Conservation (phyloP, 257 asterid species). For the Ehretia macrophylla region DNA sequence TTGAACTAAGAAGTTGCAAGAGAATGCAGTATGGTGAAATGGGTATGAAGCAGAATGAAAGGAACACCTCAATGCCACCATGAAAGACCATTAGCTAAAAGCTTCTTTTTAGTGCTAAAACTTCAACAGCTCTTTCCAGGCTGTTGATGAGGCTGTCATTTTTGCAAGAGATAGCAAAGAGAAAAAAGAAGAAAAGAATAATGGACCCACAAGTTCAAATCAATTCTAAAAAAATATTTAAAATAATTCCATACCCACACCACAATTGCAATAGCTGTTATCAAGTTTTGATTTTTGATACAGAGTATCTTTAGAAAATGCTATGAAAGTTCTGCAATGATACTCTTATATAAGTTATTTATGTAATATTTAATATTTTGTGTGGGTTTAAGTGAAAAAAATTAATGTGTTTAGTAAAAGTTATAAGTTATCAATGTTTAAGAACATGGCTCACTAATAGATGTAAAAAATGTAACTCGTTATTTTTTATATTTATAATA, state of each 20-base stretch:
- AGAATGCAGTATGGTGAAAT: constrained; percentile 10
- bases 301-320: constrained; percentile 24
- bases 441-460: too few relatives aligned
- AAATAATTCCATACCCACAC: constrained; percentile 7
- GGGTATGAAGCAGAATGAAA: constrained; percentile 18
- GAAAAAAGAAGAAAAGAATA: constrained; percentile 4
- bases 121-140: constrained; percentile 44
- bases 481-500: too few relatives aligned
- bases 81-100: constrained; percentile 12
- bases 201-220: constrained; percentile 41
- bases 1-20: constrained; percentile 6
- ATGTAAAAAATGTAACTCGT: too few relatives aligned
- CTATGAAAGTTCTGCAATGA: constrained; percentile 26
- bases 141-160: constrained; percentile 43
- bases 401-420: too few relatives aligned
- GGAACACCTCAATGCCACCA: constrained; percentile 15
- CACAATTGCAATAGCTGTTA: constrained; percentile 43
- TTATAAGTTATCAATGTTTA: too few relatives aligned
- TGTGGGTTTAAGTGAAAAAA: too few relatives aligned
- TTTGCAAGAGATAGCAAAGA: constrained; percentile 43
- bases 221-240: constrained; percentile 12
- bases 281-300: constrained; percentile 25
- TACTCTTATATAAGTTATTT: constrained; percentile 1
- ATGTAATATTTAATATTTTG: too few relatives aligned
- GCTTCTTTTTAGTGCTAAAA: constrained; percentile 18